Base-by-base conservation (phyloP, 441 rosid species). In the Geranium incanum region DNA sequence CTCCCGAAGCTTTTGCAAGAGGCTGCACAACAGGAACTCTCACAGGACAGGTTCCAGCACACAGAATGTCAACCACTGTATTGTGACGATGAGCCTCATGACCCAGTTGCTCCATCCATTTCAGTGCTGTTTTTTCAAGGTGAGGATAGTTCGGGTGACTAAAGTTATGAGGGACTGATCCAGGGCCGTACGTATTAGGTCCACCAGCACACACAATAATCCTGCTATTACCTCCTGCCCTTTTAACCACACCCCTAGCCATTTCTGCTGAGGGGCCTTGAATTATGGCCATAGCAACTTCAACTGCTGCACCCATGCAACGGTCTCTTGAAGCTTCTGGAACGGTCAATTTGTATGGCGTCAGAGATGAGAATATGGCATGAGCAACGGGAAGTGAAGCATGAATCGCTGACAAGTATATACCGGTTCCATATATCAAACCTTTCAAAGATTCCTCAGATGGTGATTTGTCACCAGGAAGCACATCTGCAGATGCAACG, bases 21-120 rank as follows among this genome's bases (percentile, higher is more conserved):
- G 97, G 97, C 83, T 90, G 97, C 75, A 92, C 74, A 39, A 90
- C 66, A 65, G 94, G 96, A 84, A 90, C 86, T 78, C 96, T 84
- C 55, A 92, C 88, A 38, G 97, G 97, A 81, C 97, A 90, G 71
- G 91, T 95, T 82, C 99, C 99, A 80, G 99, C 96, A 68, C 99
- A 95, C 41, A 95, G 83, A 72, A 95, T 89, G 82, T 95, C 99
- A 48, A 95, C 87, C 41, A 95, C 91, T 0, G 97, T 87, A 82
- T 83, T 85, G 67, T 88, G 83, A 36, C 79, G 81, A 80, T 86
- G 87, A 77, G 93, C 93, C 86, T 89, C 86, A 23, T 79, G 87
- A 57, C 99, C 97, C 38, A 92, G 82, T 80, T 75, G 86, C 71
- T 90, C 93, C 97, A 92, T 90, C 91, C 93, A 87, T 79, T 87